Percentiles rank a stretch among this genome's conserved stretches.
Evolutionary conservation across 1,284 basidiomycete species (phyloP).

Genomic region (Ganoderma boninense): DNA sequence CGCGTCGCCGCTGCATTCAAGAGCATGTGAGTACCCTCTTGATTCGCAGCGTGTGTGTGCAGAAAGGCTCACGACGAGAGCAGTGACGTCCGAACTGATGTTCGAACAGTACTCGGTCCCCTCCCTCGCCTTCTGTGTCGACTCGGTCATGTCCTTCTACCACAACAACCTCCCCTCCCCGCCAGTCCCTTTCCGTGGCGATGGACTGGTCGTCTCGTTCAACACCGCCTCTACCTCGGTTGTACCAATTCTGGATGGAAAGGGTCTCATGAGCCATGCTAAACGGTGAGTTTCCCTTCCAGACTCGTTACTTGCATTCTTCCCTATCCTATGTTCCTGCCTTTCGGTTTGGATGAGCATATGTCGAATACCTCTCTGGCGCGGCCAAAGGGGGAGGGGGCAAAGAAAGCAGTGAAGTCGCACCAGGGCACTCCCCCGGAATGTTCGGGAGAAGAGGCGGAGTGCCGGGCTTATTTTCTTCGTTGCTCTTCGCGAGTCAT

Average conservation of each 20-base stretch:
- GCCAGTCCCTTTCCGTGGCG: constrained; percentile 54
- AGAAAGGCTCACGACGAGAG: background rate
- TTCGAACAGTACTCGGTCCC: constrained; percentile 96
- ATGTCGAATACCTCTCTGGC: too few species aligned
- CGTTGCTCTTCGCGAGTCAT: too few species aligned
- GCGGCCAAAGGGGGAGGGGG: too few species aligned
- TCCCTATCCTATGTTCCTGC: background rate
- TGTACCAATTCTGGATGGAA: constrained; percentile 85
- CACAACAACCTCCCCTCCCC: constrained; percentile 63
- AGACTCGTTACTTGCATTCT: background rate
- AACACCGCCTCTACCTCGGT: constrained; percentile 89
- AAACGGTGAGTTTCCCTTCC: constrained; percentile 79
- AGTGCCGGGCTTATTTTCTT: too few species aligned
- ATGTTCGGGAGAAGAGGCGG: too few species aligned
- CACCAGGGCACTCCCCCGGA: too few species aligned
- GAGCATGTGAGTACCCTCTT: constrained; percentile 68
- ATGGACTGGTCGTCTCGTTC: constrained; percentile 87
- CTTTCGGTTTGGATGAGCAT: too few species aligned
- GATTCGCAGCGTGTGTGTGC: background rate
- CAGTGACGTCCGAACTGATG: constrained; percentile 95
- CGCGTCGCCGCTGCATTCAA: constrained; percentile 89
- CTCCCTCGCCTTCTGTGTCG: constrained; percentile 88
- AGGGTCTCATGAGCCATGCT: constrained; percentile 82
- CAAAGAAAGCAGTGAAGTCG: too few species aligned
- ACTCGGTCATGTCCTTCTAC: constrained; percentile 94